Evolutionary conservation across 129 eudicot species (phyloP).

Genomic region (Escallonia herrerae): DNA sequence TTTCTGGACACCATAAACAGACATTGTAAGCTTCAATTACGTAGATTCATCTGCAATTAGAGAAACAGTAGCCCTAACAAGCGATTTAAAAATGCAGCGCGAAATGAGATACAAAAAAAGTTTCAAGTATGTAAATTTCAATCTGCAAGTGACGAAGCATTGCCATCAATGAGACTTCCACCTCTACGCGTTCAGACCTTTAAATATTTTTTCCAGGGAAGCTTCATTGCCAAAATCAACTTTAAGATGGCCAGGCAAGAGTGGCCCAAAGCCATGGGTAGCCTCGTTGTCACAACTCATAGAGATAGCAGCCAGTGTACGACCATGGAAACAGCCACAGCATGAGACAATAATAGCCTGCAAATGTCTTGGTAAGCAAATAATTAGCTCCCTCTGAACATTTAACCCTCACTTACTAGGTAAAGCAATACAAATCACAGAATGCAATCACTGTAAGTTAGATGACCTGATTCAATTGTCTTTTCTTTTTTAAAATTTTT

Average conservation of each 20-base stretch:
- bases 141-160: background rate
- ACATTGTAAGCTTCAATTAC: background rate
- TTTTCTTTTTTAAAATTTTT: no score
- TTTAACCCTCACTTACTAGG: background rate
- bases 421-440: background rate
- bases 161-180: no score
- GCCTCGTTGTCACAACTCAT: slow-evolving; percentile 99
- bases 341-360: slow-evolving; percentile 98
- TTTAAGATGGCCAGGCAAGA: slow-evolving; percentile 83
- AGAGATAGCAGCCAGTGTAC: slow-evolving; percentile 86
- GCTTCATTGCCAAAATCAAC: slow-evolving; percentile 88
- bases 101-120: background rate
- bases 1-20: slow-evolving; percentile 45
- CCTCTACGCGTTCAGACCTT: slow-evolving; percentile 35
- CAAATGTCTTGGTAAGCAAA: background rate
- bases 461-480: no score
- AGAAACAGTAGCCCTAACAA: no score
- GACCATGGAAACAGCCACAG: slow-evolving; percentile 99
- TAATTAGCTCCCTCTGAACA: background rate
- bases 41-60: background rate
- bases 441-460: background rate
- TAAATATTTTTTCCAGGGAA: slow-evolving; percentile 73
- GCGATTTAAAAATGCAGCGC: no score
- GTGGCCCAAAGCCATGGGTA: slow-evolving; percentile 84
- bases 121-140: background rate